Evolutionary conservation across 306 rosid species (phyloP), one percentile per base, ranked within the genome.

Genomic region (Cucurbita moschata): DNA sequence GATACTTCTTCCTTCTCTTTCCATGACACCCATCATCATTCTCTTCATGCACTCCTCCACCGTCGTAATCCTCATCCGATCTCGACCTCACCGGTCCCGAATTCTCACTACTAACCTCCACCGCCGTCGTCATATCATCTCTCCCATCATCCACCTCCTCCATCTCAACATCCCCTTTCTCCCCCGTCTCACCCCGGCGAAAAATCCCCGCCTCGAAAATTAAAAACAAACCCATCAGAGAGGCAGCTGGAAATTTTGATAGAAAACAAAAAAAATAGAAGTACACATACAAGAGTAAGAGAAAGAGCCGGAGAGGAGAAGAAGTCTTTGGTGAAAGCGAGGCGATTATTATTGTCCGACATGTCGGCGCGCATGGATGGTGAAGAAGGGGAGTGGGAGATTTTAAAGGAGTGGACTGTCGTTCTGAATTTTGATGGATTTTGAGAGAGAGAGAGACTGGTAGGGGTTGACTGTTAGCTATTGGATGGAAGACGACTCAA

Each of bases 401-500:
- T 91, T 94, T 94, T 91, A 87, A 73, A 91, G 99, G 88, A 85
- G 85, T 86, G 88, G 89, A 88, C 35, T 77, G 69, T 78, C 15
- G 49, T 35, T 71, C 75, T 50, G 9, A 14, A 49, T 13, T 58
- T 46, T 0, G 53, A 49, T 16, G 14, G n/a, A 49, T 1, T 53
- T 75, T 50, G 40, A 54, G 75, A 21, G 23, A 21, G 23, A 21
- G 23, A 21, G 23, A 40, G 91, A 82, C 88, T 76, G 94, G 91
- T 90, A 89, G 98, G 87, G 87, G 86, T 86, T 94, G 99, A 94
- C 89, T 85, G 99, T 86, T 94, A 87, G 99, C 78, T 91, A 78
- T 76, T 84, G 38, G 62, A 70, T 62, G 80, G 18, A 67, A 40
- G 66, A 37, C 68, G 77, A 55, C 74, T 62, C 90, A 92, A 92